A percentile compares a stretch with the other conserved stretches of the same genome.
phyloP scores from a whole-genome alignment of 1,284 basidiomycete species.

The Cryptococcus maquisensis region DNA sequence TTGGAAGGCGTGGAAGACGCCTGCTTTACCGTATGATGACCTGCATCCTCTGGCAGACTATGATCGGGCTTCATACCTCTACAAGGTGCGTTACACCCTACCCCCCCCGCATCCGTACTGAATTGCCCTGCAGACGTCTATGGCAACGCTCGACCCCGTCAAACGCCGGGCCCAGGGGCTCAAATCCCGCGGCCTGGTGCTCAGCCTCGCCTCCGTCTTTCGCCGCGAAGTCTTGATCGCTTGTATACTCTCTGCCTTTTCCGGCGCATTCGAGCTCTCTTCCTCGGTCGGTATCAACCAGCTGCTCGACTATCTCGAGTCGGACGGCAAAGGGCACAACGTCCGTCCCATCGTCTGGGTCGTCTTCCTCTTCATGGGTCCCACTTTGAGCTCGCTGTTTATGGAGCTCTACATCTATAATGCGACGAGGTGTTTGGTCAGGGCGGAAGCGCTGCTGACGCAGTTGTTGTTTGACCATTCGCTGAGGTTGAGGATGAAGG shows the following conservation, averaged over 20 bases:
- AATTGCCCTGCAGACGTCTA: conserved; percentile 18
- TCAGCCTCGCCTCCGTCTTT: conserved; percentile 29
- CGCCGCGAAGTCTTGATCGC: conserved; percentile 30
- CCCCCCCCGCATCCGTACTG: too few relatives aligned
- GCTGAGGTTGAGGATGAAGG: conserved; percentile 60
- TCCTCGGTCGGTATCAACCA: conserved; percentile 54
- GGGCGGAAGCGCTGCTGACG: conserved; percentile 61
- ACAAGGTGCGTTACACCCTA: conserved; percentile 32
- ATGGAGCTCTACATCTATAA: conserved; percentile 48
- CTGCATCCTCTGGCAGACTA: conserved; percentile 60
- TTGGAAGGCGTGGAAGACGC: conserved; percentile 44
- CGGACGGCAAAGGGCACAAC: conserved; percentile 43
- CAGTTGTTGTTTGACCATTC: conserved; percentile 68
- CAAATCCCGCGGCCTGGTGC: conserved; percentile 33
- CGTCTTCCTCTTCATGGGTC: conserved; percentile 57
- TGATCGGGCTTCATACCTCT: conserved; percentile 53
- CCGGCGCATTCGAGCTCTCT: conserved; percentile 45
- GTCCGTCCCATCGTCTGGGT: conserved; percentile 63
- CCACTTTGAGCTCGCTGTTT: conserved; percentile 45
- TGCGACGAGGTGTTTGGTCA: conserved; percentile 51
- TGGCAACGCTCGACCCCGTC: conserved; percentile 45
- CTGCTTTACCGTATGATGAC: conserved; percentile 42
- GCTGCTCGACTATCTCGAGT: conserved; percentile 54
- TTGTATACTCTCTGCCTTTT: conserved; percentile 30
- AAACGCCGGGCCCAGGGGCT: conserved; percentile 32